These are phyloP conservation scores for Aureobasidium musti DNA, from an alignment of 2,329 filamentous ascomycete genomes.

Conservation along the genomic window DNA sequence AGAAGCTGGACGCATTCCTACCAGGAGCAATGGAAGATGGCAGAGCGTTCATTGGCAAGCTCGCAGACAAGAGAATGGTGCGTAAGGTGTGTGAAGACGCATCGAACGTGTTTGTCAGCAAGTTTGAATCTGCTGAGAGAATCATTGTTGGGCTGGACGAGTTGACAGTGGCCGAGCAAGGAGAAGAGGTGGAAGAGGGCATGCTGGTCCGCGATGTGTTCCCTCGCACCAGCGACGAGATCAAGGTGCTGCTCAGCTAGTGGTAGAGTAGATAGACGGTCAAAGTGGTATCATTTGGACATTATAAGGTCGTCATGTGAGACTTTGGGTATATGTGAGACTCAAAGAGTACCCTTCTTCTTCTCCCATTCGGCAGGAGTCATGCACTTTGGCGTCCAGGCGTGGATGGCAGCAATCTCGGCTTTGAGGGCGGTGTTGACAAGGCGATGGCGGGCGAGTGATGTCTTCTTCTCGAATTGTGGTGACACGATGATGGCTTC, in stretches of 20 bases:
- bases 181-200: slow-evolving; percentile 43
- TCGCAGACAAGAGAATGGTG: slow-evolving; percentile 72
- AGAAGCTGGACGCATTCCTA: slow-evolving; percentile 83
- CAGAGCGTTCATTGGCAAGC: slow-evolving; percentile 71
- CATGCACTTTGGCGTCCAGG: slow-evolving; percentile 92
- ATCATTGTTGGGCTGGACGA: slow-evolving; percentile 63
- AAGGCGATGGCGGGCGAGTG: slow-evolving; percentile 80
- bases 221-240: slow-evolving; percentile 65
- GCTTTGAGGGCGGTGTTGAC: slow-evolving; percentile 81
- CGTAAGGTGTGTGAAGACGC: slow-evolving; percentile 79
- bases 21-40: slow-evolving; percentile 93
- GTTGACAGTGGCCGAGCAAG: slow-evolving; percentile 42
- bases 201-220: slow-evolving; percentile 57
- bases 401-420: slow-evolving; percentile 89
- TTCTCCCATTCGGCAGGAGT: slow-evolving; percentile 87
- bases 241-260: slow-evolving; percentile 63
- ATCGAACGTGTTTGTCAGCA: slow-evolving; percentile 77
- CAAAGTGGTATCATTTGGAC: slow-evolving; percentile 21
- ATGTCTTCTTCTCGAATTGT: slow-evolving; percentile 58
- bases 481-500: slow-evolving; percentile 66
- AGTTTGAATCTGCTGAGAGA: slow-evolving; percentile 73
- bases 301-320: slow-evolving; percentile 7
- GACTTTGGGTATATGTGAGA: slow-evolving; percentile 6
- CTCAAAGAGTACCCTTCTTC: slow-evolving; percentile 49
- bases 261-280: not conserved